Base-by-base conservation (phyloP, 2,329 filamentous ascomycete species). In the Lasiodiplodia sp. region DNA sequence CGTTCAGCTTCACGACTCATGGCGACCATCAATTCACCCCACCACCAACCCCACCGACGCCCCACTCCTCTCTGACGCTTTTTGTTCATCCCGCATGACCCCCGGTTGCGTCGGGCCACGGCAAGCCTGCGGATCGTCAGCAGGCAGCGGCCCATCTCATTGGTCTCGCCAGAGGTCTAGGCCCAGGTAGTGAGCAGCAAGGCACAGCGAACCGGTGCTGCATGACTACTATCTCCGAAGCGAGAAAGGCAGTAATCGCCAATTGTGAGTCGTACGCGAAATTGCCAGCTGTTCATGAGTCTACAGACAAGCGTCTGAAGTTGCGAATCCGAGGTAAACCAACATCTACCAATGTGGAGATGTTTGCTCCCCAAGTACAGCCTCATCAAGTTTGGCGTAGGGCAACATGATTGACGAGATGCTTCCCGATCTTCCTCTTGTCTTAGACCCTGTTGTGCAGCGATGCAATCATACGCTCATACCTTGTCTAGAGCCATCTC, bases 71-170 rank as follows among this genome's bases (percentile, higher is more conserved):
- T 25, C 38, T 16, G 10, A 14, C 58, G 51, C 40, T 49, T 52
- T 64, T 64, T 25, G 58, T 31, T 51, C 58, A 52, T 64, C 60
- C 60, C 60, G 60, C 44, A 52, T 64, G 31, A 64, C 28, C 60
- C 60, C 60, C 28, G 60, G 44, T n/a, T 21, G 47, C 25, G 38
- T 52, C 60, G 60, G 44, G 37, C 40, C 40, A 63, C 47, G 60
- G 60, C 60, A 64, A 25, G 31, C 28, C 23, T 47, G 60, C 21
- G 31, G 28, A 64, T 64, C 60, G 51, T 52, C 60, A 52, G 44
- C 60, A 52, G 60, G 38, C 10, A n/a, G 14, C 16, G 47, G 40
- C 31, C 60, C 60, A 64, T 23, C 31, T n/a, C 11, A 25, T 51
- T 21, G 44, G 58, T 37, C 58, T 52, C n/a, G 28, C 25, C 58